These are phyloP conservation scores for Datisca glomerata DNA, from an alignment of 306 rosid species.

Conservation along the genomic window DNA sequence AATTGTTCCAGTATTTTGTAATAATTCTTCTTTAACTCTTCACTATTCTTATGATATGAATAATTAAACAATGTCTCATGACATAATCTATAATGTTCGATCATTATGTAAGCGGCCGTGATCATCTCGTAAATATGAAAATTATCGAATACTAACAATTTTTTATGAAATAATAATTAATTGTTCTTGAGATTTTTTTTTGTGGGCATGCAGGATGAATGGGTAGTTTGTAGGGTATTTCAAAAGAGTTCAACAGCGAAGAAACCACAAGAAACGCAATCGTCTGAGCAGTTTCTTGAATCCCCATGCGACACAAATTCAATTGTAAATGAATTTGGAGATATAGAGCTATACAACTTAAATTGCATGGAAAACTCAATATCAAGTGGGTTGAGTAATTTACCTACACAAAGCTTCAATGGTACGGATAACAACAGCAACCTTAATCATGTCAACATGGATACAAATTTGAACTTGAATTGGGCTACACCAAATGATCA, in stretches of 20 bases:
- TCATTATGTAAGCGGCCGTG: too few species aligned
- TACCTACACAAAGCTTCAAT: slow-evolving; percentile 25
- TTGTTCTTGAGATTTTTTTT: too few species aligned
- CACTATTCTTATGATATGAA: too few species aligned
- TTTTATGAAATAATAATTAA: too few species aligned
- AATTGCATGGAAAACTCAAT: slow-evolving; percentile 36
- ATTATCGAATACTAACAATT: too few species aligned
- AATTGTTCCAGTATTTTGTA: too few species aligned
- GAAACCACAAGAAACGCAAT: slow-evolving; percentile 43
- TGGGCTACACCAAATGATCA: slow-evolving; percentile 21
- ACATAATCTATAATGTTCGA: too few species aligned
- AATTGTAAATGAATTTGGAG: slow-evolving; percentile 55
- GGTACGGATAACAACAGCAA: slow-evolving; percentile 8
- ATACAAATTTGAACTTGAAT: slow-evolving; percentile 41
- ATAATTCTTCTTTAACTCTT: too few species aligned
- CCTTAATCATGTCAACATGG: too few species aligned
- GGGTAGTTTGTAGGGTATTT: slow-evolving; percentile 94
- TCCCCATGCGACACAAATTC: slow-evolving; percentile 68
- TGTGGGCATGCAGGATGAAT: slow-evolving; percentile 46
- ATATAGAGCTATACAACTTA: slow-evolving; percentile 45
- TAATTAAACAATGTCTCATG: too few species aligned
- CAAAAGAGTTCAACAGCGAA: slow-evolving; percentile 45
- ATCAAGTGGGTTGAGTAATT: slow-evolving; percentile 23
- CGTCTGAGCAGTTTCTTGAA: slow-evolving; percentile 43
- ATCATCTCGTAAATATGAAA: too few species aligned